Percentiles rank a stretch among this genome's conserved stretches.
These are phyloP conservation scores for Tubosaeta sp. DNA, from an alignment of 768 basidiomycete species.

Conservation along the genomic window DNA sequence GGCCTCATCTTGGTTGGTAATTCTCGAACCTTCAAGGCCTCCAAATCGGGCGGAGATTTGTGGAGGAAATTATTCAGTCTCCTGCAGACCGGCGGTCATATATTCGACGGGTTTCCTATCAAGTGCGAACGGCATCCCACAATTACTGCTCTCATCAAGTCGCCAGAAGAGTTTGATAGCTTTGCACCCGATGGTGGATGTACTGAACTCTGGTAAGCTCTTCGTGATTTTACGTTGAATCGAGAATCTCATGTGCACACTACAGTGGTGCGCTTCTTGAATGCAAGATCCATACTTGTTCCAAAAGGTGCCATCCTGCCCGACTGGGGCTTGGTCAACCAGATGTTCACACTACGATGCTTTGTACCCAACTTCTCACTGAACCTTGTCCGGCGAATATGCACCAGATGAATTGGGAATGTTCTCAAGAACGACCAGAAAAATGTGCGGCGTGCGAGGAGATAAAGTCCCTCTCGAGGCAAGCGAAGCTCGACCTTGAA, in stretches of 20 bases:
- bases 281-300: constrained; percentile 43
- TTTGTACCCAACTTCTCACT: constrained; percentile 38
- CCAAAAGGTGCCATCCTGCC: constrained; percentile 57
- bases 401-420: constrained; percentile 45
- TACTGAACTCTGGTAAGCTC: constrained; percentile 49
- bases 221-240: background rate
- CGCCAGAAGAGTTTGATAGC: constrained; percentile 49
- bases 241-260: background rate
- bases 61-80: constrained; percentile 50
- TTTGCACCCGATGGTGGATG: constrained; percentile 65
- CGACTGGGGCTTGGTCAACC: constrained; percentile 43
- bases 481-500: constrained; percentile 36
- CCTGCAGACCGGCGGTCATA: constrained; percentile 38
- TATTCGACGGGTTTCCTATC: constrained; percentile 61
- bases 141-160: constrained; percentile 32
- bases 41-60: constrained; percentile 47
- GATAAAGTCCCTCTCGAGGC: constrained; percentile 38
- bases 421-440: constrained; percentile 36
- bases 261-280: constrained; percentile 12
- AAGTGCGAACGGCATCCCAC: constrained; percentile 53
- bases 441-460: constrained; percentile 46
- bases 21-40: constrained; percentile 48
- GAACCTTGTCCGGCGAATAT: constrained; percentile 39
- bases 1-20: constrained; percentile 67
- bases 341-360: constrained; percentile 29